Evolutionary conservation across 495 filamentous ascomycete genomes (phyloP).

Genomic region (Podospora fimiseda): DNA sequence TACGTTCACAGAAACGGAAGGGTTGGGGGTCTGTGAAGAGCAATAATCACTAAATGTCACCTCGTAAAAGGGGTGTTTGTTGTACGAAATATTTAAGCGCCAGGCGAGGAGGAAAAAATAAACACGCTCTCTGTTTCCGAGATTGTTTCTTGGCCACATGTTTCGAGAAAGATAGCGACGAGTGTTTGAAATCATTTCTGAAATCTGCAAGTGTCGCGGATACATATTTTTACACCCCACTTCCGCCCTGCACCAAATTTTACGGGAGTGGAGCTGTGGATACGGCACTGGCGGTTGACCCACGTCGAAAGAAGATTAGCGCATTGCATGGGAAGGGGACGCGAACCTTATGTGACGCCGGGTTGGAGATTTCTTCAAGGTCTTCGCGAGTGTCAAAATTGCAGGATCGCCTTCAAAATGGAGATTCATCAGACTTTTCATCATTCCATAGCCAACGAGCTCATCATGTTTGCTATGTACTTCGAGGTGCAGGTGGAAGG

Average conservation of each 20-base stretch:
- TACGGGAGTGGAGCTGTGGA: constrained; percentile 18
- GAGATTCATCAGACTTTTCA: no score
- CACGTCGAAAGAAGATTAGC: neutral
- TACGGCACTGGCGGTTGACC: constrained; percentile 13
- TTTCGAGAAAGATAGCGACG: neutral
- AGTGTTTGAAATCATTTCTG: neutral
- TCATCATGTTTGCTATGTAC: constrained; percentile 2
- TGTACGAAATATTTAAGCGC: no score
- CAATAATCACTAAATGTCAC: neutral
- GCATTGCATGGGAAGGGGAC: neutral
- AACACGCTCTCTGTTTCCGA: no score
- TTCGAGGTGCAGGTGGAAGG: neutral
- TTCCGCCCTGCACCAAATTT: constrained; percentile 21
- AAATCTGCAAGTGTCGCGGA: neutral
- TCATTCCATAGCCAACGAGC: no score
- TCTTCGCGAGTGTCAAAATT: no score
- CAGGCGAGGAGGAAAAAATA: no score
- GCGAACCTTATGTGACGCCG: neutral
- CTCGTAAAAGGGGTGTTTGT: neutral
- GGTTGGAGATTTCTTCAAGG: neutral
- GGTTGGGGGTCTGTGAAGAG: neutral
- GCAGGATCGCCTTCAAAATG: neutral
- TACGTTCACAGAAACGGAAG: constrained; percentile 10
- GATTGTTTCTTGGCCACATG: neutral
- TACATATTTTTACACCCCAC: neutral